A percentile compares a stretch with the other conserved stretches of the same genome.
These are phyloP conservation scores for Cercospora sesami DNA, from an alignment of 2,329 filamentous ascomycete genomes.

Conservation along the genomic window DNA sequence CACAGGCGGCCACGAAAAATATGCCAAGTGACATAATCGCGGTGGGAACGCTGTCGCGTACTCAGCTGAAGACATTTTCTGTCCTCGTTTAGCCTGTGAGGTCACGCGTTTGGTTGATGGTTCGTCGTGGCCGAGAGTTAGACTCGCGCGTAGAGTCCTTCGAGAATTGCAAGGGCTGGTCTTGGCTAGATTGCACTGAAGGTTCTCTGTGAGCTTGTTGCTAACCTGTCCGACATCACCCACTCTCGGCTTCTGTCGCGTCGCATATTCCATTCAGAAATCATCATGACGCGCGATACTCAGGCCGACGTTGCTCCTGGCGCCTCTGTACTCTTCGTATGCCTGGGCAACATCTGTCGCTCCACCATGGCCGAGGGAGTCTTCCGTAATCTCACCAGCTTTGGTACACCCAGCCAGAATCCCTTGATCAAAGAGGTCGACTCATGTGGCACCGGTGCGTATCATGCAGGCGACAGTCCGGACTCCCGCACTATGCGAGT, in stretches of 20 bases:
- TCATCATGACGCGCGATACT: constrained; percentile 25
- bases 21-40: constrained; percentile 5
- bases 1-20: constrained; percentile 5
- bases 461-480: constrained; percentile 74
- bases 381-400: constrained; percentile 68
- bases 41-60: background rate
- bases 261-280: background rate
- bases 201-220: background rate
- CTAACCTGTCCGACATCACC: background rate
- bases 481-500: constrained; percentile 83
- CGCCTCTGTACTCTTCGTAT: constrained; percentile 86
- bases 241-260: background rate
- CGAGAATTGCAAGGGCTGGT: background rate
- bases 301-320: background rate
- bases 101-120: background rate
- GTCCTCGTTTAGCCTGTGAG: background rate
- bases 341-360: constrained; percentile 89
- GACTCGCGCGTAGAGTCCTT: background rate
- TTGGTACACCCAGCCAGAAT: constrained; percentile 51
- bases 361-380: constrained; percentile 97
- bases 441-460: constrained; percentile 86
- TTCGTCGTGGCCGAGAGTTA: background rate
- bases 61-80: background rate
- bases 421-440: constrained; percentile 69
- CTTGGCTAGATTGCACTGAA: background rate